Evolutionary conservation across 208 protist species (phyloP), one percentile per base, ranked within the genome.

Genomic region (Strigomonas galati): DNA sequence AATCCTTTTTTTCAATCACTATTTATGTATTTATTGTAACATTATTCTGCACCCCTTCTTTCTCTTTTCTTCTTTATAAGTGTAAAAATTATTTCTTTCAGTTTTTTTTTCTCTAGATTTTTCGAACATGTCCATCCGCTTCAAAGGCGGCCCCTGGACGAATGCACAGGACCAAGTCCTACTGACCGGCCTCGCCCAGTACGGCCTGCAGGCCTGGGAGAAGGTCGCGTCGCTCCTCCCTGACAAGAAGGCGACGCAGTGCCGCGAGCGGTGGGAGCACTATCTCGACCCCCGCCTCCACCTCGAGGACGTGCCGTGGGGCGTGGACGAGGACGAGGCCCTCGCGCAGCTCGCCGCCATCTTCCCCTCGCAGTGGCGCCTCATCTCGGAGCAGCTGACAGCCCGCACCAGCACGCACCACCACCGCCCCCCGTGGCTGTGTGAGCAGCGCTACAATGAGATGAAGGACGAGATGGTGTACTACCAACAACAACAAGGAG

Each of bases 101-200:
- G 19, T 30, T 23, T 30, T 28, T 54, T 54, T 54, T 54, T 30
- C 5, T 14, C 49, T 21, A 49, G 19, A n/a, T n/a, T 67, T 57
- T 55, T 26, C 24, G n/a, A 21, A 28, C 35, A 40, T 40, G 35
- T 40, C 35, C 7, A 40, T 98, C 14, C 89, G 93, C 49, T 91
- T 98, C 65, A 98, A 98, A 62, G 98, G 98, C 35, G 98, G 98
- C 32, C 87, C 99, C 51, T 99, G 99, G 99, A 99, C 98, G 58
- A 99, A 99, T 82, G 96, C 94, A 31, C 98, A 99, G 81, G 99
- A 99, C 97, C 97, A 99, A 76, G 98, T 99, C 48, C 91, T 99
- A 57, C 99, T 99, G 70, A 98, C 98, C 2, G 98, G 97, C 2
- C 93, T 99, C 1, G 99, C 99, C 79, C 99, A 99, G 75, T 99